A percentile compares a stretch with the other conserved stretches of the same genome.
These are phyloP conservation scores for Aspergillus pseudonomiae DNA, from an alignment of 2,329 filamentous ascomycete species.

Conservation along the genomic window DNA sequence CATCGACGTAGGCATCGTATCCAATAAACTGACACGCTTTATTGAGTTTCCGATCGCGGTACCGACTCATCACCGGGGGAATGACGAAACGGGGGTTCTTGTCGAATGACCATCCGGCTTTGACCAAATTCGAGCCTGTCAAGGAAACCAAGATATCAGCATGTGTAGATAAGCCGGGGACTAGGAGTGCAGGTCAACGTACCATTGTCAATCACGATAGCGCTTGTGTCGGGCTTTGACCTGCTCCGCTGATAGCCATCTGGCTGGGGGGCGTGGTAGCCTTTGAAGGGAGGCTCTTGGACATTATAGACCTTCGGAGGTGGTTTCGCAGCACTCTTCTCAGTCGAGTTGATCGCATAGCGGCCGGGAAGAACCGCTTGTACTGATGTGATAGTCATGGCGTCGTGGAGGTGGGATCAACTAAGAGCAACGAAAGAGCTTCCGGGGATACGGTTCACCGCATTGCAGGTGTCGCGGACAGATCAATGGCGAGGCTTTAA, in stretches of 20 bases:
- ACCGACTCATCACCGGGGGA: conserved; percentile 90
- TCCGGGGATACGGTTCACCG: conserved; percentile 20
- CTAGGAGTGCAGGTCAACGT: conserved; percentile 20
- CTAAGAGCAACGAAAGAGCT: conserved; percentile 23
- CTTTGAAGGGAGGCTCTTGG: conserved; percentile 64
- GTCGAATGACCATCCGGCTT: conserved; percentile 96
- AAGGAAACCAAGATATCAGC: conserved; percentile 3
- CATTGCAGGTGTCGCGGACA: conserved; percentile 22
- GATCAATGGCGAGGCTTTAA: neutral
- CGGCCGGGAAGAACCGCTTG: conserved; percentile 41
- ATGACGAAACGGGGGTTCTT: conserved; percentile 75
- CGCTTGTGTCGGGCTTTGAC: conserved; percentile 61
- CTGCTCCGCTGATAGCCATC: conserved; percentile 74
- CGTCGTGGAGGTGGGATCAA: conserved; percentile 28
- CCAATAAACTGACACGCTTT: conserved; percentile 93
- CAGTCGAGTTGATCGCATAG: conserved; percentile 44
- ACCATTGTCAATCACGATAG: conserved; percentile 99
- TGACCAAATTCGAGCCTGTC: conserved; percentile 82
- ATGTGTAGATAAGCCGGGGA: neutral
- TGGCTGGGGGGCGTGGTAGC: conserved; percentile 59
- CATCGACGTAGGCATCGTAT: conserved; percentile 90
- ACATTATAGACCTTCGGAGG: conserved; percentile 57
- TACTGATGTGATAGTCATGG: conserved; percentile 50
- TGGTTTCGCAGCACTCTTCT: conserved; percentile 56
- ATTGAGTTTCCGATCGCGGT: conserved; percentile 89